These are phyloP conservation scores for Ulvella scutata DNA, from an alignment of 139 green algal species.

Conservation along the genomic window DNA sequence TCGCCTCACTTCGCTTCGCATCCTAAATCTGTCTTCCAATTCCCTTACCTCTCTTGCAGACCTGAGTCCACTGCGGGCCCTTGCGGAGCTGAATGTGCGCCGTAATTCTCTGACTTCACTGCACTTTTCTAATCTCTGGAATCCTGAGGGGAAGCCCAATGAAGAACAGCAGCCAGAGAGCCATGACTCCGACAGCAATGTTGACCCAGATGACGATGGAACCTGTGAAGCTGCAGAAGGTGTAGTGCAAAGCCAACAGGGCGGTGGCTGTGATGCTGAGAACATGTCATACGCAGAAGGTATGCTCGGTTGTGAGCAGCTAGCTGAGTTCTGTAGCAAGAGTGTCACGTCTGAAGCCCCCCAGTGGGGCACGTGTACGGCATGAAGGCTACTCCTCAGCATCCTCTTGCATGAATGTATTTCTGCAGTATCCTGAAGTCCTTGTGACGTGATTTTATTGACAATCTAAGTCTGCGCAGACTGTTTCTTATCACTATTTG, in stretches of 20 bases:
- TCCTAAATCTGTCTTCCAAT: slow-evolving; percentile 17
- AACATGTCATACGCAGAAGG: not conserved
- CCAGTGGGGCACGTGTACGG: too few relatives aligned
- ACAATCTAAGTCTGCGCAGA: too few relatives aligned
- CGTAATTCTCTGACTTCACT: slow-evolving; percentile 12
- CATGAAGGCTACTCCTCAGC: too few relatives aligned
- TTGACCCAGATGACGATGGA: not conserved
- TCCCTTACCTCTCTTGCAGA: slow-evolving; percentile 1
- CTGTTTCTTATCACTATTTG: not conserved
- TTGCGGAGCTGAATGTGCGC: slow-evolving; percentile 14
- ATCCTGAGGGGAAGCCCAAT: not conserved
- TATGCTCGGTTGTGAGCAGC: not conserved
- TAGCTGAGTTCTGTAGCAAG: too few relatives aligned
- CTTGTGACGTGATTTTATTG: too few relatives aligned
- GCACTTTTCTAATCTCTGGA: too few relatives aligned
- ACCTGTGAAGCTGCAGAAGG: not conserved
- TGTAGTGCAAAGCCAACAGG: not conserved
- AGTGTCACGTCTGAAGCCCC: too few relatives aligned
- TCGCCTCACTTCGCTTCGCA: slow-evolving; percentile 7
- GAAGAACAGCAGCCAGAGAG: not conserved
- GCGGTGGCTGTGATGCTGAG: not conserved
- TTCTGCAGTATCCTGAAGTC: too few relatives aligned
- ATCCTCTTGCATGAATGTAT: too few relatives aligned
- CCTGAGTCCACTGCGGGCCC: not conserved
- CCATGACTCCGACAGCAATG: not conserved